Base-by-base conservation (phyloP, 768 basidiomycete species). In the Trametes gibbosa region DNA sequence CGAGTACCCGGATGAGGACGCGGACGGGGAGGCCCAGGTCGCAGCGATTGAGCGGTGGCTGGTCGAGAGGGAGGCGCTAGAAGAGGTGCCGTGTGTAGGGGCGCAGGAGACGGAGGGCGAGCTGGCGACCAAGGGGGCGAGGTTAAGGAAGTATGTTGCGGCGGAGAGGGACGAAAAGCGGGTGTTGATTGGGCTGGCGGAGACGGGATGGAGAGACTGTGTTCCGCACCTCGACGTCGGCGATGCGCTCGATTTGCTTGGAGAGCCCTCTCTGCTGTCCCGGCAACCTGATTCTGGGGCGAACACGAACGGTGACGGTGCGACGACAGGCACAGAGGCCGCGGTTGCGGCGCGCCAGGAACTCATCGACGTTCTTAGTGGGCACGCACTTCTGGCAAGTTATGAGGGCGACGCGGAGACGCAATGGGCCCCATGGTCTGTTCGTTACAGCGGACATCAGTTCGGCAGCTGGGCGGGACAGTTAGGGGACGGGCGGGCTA, bases 401-500 rank as follows among this genome's bases (percentile, higher is more conserved):
- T 67, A 55, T 19, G 68, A 67, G 13, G 67, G 72, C 0, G 70
- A 69, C 21, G 68, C 66, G 9, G 69, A 73, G 19, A 70, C 66
- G 37, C 65, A 63, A 17, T 73, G 74, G 58, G 77, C 75, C 4
- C 78, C 96, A 0, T 98, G 93, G 92, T 87, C 90, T 5, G 79
- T 94, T 29, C 80, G 94, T 16, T 98, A 98, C 70, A 92, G 90
- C 62, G 95, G 95, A 0, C 91, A 93, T 68, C 92, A 94, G 65
- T 95, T 94, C 66, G 92, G 93, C 0, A 74, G 69, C 2, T 98
- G 89, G 86, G 95, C 97, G 0, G 94, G 95, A 24, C 97, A 98
- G 69, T 79, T 99, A 4, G 97, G 97, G 13, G 96, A 98, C 67
- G 97, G 97, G 0, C 81, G 97, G 17, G 96, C 97, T 0, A 91